Conservation (phyloP, 2,329 filamentous ascomycete genomes). For the Botrytis tulipae region DNA sequence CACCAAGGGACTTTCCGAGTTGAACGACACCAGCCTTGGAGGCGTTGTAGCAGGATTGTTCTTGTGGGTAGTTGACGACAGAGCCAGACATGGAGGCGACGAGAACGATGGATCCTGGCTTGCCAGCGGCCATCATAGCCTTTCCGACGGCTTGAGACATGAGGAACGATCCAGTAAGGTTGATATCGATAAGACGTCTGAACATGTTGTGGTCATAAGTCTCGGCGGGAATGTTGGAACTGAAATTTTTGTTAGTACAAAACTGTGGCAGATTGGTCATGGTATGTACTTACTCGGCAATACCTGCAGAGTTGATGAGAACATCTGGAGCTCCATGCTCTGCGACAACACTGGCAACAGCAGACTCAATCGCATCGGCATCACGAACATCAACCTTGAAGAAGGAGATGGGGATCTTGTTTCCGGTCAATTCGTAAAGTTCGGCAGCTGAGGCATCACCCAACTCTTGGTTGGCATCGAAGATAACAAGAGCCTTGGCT, state of each 20-base stretch:
- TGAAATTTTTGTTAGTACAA: constrained; percentile 29
- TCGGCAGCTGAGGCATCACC: constrained; percentile 68
- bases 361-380: constrained; percentile 65
- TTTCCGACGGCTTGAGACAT: constrained; percentile 71
- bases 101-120: constrained; percentile 71
- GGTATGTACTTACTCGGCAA: constrained; percentile 59
- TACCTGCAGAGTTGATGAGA: constrained; percentile 77
- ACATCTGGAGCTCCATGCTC: constrained; percentile 70
- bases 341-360: constrained; percentile 63
- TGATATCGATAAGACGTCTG: constrained; percentile 77
- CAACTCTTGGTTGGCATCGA: constrained; percentile 74
- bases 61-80: constrained; percentile 83
- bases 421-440: constrained; percentile 67
- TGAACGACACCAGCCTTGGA: constrained; percentile 79
- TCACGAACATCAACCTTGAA: constrained; percentile 79
- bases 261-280: background rate
- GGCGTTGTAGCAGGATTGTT: constrained; percentile 80
- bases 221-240: constrained; percentile 79
- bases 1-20: constrained; percentile 75
- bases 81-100: constrained; percentile 79
- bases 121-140: constrained; percentile 69
- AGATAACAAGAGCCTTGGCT: constrained; percentile 69
- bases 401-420: constrained; percentile 64
- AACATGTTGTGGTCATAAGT: constrained; percentile 74
- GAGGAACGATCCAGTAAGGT: constrained; percentile 76